A percentile compares a stretch with the other conserved stretches of the same genome.
phyloP scores from a whole-genome alignment of 768 basidiomycete species.

The Cystofilobasidium bisporidii region DNA sequence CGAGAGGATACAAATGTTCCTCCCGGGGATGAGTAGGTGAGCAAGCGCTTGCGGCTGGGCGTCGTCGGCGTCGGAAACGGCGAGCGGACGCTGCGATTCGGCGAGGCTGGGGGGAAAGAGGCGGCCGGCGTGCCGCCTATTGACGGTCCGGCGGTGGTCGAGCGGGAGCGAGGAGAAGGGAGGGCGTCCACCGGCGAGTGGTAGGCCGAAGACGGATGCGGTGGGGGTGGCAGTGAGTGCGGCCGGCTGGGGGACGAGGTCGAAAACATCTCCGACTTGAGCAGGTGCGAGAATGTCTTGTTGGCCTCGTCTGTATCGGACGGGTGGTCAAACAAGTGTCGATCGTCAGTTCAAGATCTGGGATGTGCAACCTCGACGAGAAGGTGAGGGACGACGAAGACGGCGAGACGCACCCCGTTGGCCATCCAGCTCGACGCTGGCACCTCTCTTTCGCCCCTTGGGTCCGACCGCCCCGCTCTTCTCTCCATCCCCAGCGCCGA shows the following conservation, averaged over 20 bases:
- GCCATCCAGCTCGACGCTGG: constrained; percentile 49
- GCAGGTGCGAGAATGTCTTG: constrained; percentile 42
- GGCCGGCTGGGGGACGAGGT: constrained; percentile 31
- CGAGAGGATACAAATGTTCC: constrained; percentile 49
- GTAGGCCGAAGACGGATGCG: constrained; percentile 42
- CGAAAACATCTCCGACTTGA: constrained; percentile 44
- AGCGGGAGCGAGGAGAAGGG: constrained; percentile 5
- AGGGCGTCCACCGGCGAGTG: constrained; percentile 46
- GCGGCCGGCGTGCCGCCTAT: constrained; percentile 31
- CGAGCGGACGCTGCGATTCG: constrained; percentile 22
- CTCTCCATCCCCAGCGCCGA: constrained; percentile 43
- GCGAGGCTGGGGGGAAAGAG: constrained; percentile 33
- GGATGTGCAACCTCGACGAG: not conserved
- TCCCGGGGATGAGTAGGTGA: constrained; percentile 38
- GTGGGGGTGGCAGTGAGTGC: constrained; percentile 13
- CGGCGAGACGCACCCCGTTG: constrained; percentile 50
- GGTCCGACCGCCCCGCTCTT: constrained; percentile 51
- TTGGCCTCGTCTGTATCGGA: constrained; percentile 42
- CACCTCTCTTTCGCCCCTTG: constrained; percentile 48
- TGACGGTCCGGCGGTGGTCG: not conserved
- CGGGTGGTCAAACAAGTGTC: not conserved
- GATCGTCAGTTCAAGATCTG: not conserved
- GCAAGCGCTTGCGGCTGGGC: constrained; percentile 37
- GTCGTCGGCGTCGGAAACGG: constrained; percentile 35
- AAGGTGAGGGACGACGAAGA: not conserved